These are phyloP conservation scores for Aspergillus caelatus DNA, from an alignment of 2,329 filamentous ascomycete genomes.

Conservation along the genomic window DNA sequence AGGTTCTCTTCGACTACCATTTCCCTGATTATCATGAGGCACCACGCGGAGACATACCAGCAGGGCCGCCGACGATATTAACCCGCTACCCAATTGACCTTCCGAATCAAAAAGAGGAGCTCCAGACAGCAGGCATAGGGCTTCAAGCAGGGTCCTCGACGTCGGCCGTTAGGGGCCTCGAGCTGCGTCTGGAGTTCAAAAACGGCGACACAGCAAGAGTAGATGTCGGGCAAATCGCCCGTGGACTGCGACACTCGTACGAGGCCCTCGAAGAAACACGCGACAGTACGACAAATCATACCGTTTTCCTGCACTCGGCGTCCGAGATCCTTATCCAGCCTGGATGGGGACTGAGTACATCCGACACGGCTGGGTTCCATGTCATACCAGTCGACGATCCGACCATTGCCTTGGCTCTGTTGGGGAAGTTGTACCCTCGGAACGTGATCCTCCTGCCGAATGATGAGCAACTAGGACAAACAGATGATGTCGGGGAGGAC, in stretches of 20 bases:
- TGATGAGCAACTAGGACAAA: conserved; percentile 7
- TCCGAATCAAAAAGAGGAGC: not conserved
- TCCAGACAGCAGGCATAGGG: not conserved
- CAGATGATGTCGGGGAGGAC: conserved; percentile 20
- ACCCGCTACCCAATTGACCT: not conserved
- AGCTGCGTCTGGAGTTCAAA: not conserved
- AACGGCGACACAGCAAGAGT: not conserved
- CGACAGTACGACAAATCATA: not conserved
- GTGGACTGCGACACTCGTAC: not conserved
- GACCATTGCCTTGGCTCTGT: conserved; percentile 20
- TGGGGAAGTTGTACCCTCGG: conserved; percentile 28
- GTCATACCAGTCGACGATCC: conserved; percentile 17
- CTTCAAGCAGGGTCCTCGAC: not conserved
- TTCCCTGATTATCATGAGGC: conserved; percentile 26
- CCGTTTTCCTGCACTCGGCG: conserved; percentile 3
- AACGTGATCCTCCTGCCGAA: conserved; percentile 23
- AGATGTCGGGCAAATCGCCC: not conserved
- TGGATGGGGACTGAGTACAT: conserved; percentile 9
- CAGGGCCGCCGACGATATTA: conserved; percentile 1
- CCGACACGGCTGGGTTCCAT: conserved; percentile 21
- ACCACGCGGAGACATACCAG: conserved; percentile 18
- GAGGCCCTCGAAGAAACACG: not conserved
- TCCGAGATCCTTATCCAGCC: conserved; percentile 3
- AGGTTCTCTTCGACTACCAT: conserved; percentile 23
- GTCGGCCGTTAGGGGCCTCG: not conserved